phyloP scores from a whole-genome alignment of 148 eudicot species.

The Rhododendron ovatum region DNA sequence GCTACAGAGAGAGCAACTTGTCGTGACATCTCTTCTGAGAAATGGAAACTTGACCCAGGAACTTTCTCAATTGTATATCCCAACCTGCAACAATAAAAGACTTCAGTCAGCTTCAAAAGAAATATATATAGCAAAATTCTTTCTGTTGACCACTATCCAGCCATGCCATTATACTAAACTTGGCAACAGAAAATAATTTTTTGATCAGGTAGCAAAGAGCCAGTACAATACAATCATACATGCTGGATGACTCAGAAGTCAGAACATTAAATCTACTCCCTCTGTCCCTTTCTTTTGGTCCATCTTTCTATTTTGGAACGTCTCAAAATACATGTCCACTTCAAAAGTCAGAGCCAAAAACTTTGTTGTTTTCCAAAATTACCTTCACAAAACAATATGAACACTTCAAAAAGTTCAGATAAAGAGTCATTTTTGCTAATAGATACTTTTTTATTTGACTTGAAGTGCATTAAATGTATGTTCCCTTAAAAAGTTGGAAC shows the following conservation, averaged over 20 bases:
- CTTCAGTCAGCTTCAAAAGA: neutral
- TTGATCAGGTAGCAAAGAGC: neutral
- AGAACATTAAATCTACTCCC: neutral
- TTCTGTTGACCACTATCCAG: neutral
- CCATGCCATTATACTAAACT: neutral
- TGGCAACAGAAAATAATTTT: slow-evolving; percentile 3
- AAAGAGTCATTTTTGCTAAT: neutral
- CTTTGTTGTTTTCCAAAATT: neutral
- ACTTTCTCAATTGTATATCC: slow-evolving; percentile 77
- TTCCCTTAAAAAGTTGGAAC: neutral
- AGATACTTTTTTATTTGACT: neutral
- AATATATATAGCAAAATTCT: neutral
- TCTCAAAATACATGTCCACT: neutral
- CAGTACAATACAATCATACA: neutral
- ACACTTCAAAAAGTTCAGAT: neutral
- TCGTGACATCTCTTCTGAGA: slow-evolving; percentile 60
- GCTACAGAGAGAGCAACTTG: slow-evolving; percentile 49
- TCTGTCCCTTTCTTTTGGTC: neutral
- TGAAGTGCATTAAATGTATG: neutral
- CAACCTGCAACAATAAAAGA: slow-evolving; percentile 44
- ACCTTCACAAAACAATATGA: neutral
- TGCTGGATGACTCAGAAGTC: neutral
- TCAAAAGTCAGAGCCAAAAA: neutral
- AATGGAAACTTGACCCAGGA: slow-evolving; percentile 58
- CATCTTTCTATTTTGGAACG: neutral